These are phyloP conservation scores for Apiotrichum sp. DNA, from an alignment of 1,284 basidiomycete species.

Conservation along the genomic window DNA sequence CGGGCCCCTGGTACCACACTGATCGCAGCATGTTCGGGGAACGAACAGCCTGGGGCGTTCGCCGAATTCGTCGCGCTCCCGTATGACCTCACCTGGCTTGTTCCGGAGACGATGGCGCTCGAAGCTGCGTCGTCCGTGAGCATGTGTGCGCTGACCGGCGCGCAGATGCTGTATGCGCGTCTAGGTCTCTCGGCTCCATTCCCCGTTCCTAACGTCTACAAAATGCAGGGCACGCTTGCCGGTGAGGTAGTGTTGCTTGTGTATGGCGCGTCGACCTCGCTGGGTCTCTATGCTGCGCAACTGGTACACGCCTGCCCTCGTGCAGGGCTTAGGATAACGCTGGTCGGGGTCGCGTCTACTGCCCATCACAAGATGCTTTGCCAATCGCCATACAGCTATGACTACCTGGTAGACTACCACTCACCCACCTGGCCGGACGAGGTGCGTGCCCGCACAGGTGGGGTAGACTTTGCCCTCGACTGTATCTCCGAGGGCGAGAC, in stretches of 20 bases:
- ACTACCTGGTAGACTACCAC: conserved; percentile 10
- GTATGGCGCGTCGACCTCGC: conserved; percentile 8
- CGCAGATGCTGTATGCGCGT: conserved; percentile 10
- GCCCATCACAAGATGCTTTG: not conserved
- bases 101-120: not conserved
- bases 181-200: conserved; percentile 4
- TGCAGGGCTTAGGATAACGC: not conserved
- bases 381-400: not conserved
- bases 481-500: conserved; percentile 8
- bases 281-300: conserved; percentile 13
- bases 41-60: conserved; percentile 10
- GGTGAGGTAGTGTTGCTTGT: not conserved
- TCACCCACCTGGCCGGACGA: conserved; percentile 1
- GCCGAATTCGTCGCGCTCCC: conserved; percentile 2
- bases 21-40: conserved; percentile 5
- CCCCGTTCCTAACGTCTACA: not conserved
- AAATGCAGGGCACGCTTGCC: too few relatives aligned
- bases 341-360: conserved; percentile 1
- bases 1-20: too few relatives aligned
- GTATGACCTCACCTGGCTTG: conserved; percentile 6
- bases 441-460: not conserved
- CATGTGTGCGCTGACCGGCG: conserved; percentile 15
- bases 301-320: conserved; percentile 1
- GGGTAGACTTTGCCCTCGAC: conserved; percentile 7
- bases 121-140: conserved; percentile 2